Evolutionary conservation across 805 yeast genomes (phyloP), one percentile per base, ranked within the genome.

Genomic region (Clavispora carvajalis): DNA sequence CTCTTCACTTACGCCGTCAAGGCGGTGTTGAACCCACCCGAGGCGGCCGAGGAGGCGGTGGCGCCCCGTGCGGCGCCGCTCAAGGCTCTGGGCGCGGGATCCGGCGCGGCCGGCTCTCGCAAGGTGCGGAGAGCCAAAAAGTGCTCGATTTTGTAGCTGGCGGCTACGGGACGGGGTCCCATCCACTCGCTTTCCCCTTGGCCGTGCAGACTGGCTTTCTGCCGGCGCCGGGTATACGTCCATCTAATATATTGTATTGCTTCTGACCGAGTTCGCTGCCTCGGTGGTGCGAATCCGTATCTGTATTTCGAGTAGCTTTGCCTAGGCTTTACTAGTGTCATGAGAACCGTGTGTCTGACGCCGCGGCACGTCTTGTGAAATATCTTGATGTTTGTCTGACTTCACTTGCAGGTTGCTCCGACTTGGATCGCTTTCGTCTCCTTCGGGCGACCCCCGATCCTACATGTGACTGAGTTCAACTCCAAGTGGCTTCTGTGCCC

Each of bases 1-100:
- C 84, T 88, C 5, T 89, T 89, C 52, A 95, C 89, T 53, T 79
- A 68, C 43, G 95, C 95, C 8, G 87, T 88, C 28, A 76, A 79
- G 46, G 72, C 82, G 0, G 90, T 83, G 10, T 71, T 82, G 40
- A 64, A 71, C 45, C 79, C 81, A 22, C 76, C 80, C 13, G 54
- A 53, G 38, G 42, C 42, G 22, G 44, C 43, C 38, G 36, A 50
- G 25, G 42, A 46, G 29, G 46, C 44, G 8, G 39, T 53, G 11
- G 46, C 51, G 6, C 49, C 47, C 3, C 22, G 37, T 9, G 3
- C 3, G 16, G 28, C 41, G 23, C 29, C 38, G 11, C 6, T 22
- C 22, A 29, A 19, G 33, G 37, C 19, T 22, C 22, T 9, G 7
- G 13, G 10, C 12, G 33, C 26, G 22, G 21, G 7, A 7, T 22